Conservation (phyloP, 148 eudicot genomes). For the Rhododendron ferrugineum region DNA sequence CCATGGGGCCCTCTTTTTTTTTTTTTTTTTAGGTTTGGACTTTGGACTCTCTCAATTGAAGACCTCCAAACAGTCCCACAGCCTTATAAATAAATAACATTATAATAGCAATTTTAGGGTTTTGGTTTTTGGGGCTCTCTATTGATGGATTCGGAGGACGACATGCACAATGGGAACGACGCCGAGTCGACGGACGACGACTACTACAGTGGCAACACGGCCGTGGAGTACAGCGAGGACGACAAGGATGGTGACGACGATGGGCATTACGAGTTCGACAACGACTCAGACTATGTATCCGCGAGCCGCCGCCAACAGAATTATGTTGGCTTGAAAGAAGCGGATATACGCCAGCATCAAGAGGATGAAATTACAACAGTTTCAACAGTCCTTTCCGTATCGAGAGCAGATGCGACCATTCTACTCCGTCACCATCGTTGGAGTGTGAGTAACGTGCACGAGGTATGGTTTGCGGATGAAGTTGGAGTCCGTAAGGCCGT, state of each 20-base stretch:
- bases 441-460: slow-evolving; percentile 61
- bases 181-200: too few relatives aligned
- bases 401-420: slow-evolving; percentile 59
- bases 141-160: slow-evolving; percentile 53
- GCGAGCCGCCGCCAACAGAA: slow-evolving; percentile 20
- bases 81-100: too few relatives aligned
- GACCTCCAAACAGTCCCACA: not conserved
- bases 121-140: not conserved
- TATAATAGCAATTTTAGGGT: not conserved
- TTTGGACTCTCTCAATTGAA: too few relatives aligned
- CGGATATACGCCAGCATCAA: slow-evolving; percentile 54
- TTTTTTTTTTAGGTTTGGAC: too few relatives aligned
- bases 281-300: slow-evolving; percentile 17
- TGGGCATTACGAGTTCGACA: slow-evolving; percentile 35
- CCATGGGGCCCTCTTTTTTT: too few relatives aligned
- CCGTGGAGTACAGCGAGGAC: slow-evolving; percentile 21
- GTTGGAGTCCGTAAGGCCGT: slow-evolving; percentile 45
- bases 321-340: slow-evolving; percentile 45
- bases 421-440: slow-evolving; percentile 66
- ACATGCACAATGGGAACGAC: not conserved
- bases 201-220: slow-evolving; percentile 33
- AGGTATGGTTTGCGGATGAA: slow-evolving; percentile 79
- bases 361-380: slow-evolving; percentile 52
- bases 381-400: slow-evolving; percentile 59
- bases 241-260: slow-evolving; percentile 14